phyloP scores from a whole-genome alignment of 2,329 filamentous ascomycete genomes.

The Periconia sp. region DNA sequence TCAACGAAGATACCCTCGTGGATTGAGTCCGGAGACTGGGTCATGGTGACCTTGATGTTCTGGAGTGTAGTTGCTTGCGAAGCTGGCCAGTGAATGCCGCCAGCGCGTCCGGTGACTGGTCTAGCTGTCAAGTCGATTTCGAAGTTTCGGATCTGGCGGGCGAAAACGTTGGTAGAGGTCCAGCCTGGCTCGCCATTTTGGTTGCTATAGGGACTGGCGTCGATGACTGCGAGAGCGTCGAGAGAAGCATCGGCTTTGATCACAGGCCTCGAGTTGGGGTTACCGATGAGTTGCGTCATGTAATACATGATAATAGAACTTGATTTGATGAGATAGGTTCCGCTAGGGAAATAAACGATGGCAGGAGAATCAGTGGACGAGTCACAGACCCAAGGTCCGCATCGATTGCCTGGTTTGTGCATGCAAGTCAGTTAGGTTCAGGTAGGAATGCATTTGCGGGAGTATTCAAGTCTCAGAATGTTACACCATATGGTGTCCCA shows the following conservation, averaged over 20 bases:
- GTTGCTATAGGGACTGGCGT: slow-evolving; percentile 56
- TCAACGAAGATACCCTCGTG: slow-evolving; percentile 54
- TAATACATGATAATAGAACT: slow-evolving; percentile 64
- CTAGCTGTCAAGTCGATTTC: slow-evolving; percentile 60
- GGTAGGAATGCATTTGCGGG: too few species aligned
- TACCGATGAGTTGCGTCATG: slow-evolving; percentile 64
- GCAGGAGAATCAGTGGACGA: slow-evolving; percentile 57
- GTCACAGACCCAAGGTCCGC: slow-evolving; percentile 46
- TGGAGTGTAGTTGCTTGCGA: slow-evolving; percentile 52
- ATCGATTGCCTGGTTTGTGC: slow-evolving; percentile 34
- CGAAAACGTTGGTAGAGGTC: slow-evolving; percentile 64
- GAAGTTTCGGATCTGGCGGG: slow-evolving; percentile 66
- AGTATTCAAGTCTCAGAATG: too few species aligned
- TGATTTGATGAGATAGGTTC: slow-evolving; percentile 10
- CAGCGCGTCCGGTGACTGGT: slow-evolving; percentile 47
- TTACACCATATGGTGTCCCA: too few species aligned
- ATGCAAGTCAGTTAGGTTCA: too few species aligned
- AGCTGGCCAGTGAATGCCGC: slow-evolving; percentile 53
- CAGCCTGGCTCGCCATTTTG: slow-evolving; percentile 43
- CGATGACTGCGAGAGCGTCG: slow-evolving; percentile 59
- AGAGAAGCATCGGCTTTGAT: slow-evolving; percentile 59
- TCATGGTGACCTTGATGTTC: slow-evolving; percentile 50
- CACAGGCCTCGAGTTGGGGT: slow-evolving; percentile 58
- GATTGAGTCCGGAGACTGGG: slow-evolving; percentile 45
- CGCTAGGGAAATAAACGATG: slow-evolving; percentile 49